Base-by-base conservation (phyloP, 176 grass and related monocot species). In the Puccinellia tenuiflora region DNA sequence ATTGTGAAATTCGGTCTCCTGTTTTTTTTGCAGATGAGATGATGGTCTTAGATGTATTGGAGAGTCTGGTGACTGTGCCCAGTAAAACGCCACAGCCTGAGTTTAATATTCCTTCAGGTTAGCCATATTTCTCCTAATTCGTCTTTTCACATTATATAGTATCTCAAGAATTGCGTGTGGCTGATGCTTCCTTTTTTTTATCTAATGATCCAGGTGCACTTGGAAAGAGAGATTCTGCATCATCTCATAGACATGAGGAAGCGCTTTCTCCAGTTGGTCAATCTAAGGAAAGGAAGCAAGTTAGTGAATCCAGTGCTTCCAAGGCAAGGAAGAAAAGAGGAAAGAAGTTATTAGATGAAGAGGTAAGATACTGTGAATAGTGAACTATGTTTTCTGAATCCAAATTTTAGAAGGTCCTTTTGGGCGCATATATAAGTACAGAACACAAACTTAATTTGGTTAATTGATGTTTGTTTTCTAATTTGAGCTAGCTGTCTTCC, bases 41-140 rank as follows among this genome's bases (percentile, higher is more conserved):
- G 60, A 79, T 76, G 53, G 83, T 86, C 55, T 83, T 94, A 84
- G 85, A 88, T 70, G 88, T 83, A 68, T 73, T 94, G 68, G 84
- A 89, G 78, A 73, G 51, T 75, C 61, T 94, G 77, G 86, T 84
- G 68, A 83, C 83, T 46, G 77, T 83, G 47, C 51, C 92, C 63
- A 68, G 61, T 63, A 77, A 90, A 73, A 59, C 5, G 7, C 68
- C 72, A 50, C 64, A 73, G 69, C 28, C 84, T 5, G 33, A 85
- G 29, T 64, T 78, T 31, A 77, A 81, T 50, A 30, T 34, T 89
- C 48, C 77, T 79, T 79, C 89, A 89, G 84, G 92, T 94, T 61
- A 53, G 88, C 71, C 30, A 67, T 79, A 31, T 86, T 78, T 42
- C 40, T 34, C 18, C 30, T 61, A 31, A 4, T 68, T 65, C 31